A percentile compares a stretch with the other conserved stretches of the same genome.
These are phyloP conservation scores for Hygrophorus russula DNA, from an alignment of 768 basidiomycete genomes.

Conservation along the genomic window DNA sequence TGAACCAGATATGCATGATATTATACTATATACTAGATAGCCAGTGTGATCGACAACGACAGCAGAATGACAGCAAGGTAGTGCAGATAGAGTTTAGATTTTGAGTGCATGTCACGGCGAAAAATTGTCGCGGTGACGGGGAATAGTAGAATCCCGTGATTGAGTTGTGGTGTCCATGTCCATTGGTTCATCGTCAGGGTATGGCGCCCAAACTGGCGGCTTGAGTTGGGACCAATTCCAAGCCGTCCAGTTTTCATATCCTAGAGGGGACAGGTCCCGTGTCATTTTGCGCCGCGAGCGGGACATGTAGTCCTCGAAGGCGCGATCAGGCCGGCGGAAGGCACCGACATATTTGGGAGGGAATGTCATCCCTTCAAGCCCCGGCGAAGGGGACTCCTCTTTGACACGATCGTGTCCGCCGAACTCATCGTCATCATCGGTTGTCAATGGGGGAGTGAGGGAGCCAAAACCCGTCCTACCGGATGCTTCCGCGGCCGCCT, in stretches of 20 bases:
- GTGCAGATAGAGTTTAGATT: not conserved
- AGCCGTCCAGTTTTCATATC: conserved; percentile 20
- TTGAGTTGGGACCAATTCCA: conserved; percentile 36
- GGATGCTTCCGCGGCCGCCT: conserved; percentile 15
- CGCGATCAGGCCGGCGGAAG: conserved; percentile 8
- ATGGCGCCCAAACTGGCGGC: conserved; percentile 16
- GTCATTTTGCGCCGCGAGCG: conserved; percentile 21
- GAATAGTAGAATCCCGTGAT: not conserved
- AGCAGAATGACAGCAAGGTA: conserved; percentile 3
- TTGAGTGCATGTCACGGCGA: not conserved
- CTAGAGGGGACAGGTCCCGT: conserved; percentile 6
- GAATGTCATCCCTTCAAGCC: conserved; percentile 1
- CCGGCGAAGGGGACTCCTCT: conserved; percentile 4
- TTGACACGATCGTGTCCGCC: not conserved
- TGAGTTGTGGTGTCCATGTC: not conserved
- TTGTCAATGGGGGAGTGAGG: conserved; percentile 24
- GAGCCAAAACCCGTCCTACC: conserved; percentile 17
- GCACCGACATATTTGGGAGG: not conserved
- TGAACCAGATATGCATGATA: not conserved
- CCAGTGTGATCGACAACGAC: too few species aligned
- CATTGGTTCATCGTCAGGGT: not conserved
- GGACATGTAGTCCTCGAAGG: conserved; percentile 20
- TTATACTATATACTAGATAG: too few species aligned
- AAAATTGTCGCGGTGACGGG: not conserved
- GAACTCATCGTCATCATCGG: conserved; percentile 19